Conservation (phyloP, 208 protist genomes). For the Leptomonas seymouri region DNA sequence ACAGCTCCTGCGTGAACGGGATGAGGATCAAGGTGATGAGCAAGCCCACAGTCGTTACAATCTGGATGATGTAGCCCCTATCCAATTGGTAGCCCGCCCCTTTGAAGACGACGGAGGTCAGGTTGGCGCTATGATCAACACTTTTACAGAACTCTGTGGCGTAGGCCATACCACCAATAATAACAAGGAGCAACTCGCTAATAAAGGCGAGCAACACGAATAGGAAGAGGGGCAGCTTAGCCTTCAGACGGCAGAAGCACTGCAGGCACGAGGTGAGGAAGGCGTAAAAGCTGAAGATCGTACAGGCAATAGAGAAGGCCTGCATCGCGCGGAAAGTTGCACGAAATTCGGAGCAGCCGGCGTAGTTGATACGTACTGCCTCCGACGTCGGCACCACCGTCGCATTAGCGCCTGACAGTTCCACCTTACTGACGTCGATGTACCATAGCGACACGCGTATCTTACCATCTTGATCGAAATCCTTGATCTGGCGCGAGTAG, state of each 20-base stretch:
- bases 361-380: constrained; percentile 53
- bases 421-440: constrained; percentile 27
- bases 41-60: constrained; percentile 37
- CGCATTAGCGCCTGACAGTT: constrained; percentile 14
- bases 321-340: constrained; percentile 42
- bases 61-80: constrained; percentile 44
- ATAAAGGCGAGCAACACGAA: constrained; percentile 45
- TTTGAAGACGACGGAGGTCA: constrained; percentile 48
- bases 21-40: constrained; percentile 42
- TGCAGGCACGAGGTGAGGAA: constrained; percentile 43
- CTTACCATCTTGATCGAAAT: constrained; percentile 36
- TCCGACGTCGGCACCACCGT: constrained; percentile 21
- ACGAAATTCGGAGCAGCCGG: constrained; percentile 41
- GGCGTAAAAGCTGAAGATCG: constrained; percentile 51
- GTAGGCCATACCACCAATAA: constrained; percentile 36
- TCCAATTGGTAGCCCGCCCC: constrained; percentile 45
- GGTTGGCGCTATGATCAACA: constrained; percentile 26
- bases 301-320: constrained; percentile 46
- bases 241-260: constrained; percentile 49
- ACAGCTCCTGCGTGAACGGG: constrained; percentile 57
- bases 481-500: constrained; percentile 30
- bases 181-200: constrained; percentile 37
- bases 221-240: constrained; percentile 55
- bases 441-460: constrained; percentile 40
- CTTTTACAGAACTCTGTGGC: constrained; percentile 39